Evolutionary conservation across 1,139 yeast species (phyloP).

Genomic region (Protomyces inundatus): DNA sequence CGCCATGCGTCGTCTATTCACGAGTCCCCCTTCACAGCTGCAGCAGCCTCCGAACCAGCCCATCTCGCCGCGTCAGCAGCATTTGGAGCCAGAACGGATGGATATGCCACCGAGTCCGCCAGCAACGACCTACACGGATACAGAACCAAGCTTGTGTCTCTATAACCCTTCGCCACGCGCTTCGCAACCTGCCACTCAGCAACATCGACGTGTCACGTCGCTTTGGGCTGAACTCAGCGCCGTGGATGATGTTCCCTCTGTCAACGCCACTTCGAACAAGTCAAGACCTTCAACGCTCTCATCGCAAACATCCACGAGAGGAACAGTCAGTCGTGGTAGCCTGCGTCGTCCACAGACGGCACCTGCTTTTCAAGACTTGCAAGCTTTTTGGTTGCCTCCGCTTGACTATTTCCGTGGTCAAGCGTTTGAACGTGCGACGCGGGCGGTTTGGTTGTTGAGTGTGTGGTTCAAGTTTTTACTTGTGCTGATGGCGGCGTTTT

Average conservation of each 20-base stretch:
- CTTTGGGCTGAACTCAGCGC: neutral
- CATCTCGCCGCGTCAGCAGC: no score
- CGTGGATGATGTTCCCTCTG: neutral
- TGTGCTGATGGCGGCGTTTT: neutral
- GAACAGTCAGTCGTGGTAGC: no score
- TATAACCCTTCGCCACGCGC: neutral
- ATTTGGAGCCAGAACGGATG: neutral
- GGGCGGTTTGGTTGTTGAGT: neutral
- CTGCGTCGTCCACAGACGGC: neutral
- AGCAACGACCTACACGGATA: neutral
- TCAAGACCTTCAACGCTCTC: no score
- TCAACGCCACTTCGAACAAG: neutral
- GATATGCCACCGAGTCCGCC: conserved; percentile 1
- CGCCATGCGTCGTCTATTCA: neutral
- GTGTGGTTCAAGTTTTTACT: neutral
- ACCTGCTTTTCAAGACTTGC: neutral
- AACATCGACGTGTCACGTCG: neutral
- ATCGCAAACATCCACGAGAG: neutral
- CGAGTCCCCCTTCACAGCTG: neutral
- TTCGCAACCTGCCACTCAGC: neutral
- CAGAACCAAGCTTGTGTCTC: neutral
- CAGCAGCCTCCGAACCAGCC: no score
- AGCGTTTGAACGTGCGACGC: neutral
- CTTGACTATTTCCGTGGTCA: neutral
- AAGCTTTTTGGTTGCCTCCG: neutral